Evolutionary conservation across 1,284 basidiomycete species (phyloP), one percentile per base, ranked within the genome.

Genomic region (Meripilus lineatus): DNA sequence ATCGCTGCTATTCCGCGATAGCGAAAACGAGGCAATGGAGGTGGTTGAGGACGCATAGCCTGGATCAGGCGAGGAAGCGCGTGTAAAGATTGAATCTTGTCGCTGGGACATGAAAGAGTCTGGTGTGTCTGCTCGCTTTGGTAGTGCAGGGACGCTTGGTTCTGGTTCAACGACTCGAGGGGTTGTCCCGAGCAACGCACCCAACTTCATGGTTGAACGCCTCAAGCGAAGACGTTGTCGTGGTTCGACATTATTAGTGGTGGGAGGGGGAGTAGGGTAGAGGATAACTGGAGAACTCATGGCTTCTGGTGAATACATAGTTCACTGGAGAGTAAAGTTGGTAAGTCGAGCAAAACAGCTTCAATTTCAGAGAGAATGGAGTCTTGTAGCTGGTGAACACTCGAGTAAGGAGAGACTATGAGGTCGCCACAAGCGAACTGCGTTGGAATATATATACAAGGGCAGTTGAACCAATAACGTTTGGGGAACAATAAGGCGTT

Each of bases 121-220:
- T 8, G 13, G 10, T 17, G 23, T 40, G 10, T 10, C 5, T 14
- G 15, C 11, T 15, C 21, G 20, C 8, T n/a, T 30, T 13, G 58
- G 57, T 5, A 58, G 38, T 1, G 53, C 40, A 30, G 56, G 48
- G 24, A 50, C 39, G 11, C 54, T 38, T 17, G 55, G 53, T 5
- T 24, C 15, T 2, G 37, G 17, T n/a, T 46, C 45, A 15, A 37
- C 39, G 11, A 25, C 11, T 35, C 38, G 44, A 46, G 78, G 76
- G 1, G 72, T 73, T 2, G 72, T 64, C 14, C 78, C 78, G 17
- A 80, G 65, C 20, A 81, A 59, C 0, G 69, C 66, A 22, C 68
- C 73, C 21, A 80, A 63, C 54, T 81, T 81, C 50, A 74, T 66
- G 1, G 78, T 70, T 0, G 77, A 76, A 42, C 72, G 70, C 34